Base-by-base conservation (phyloP, 2,329 filamentous ascomycete genomes). In the Sordariomycetes sp. region DNA sequence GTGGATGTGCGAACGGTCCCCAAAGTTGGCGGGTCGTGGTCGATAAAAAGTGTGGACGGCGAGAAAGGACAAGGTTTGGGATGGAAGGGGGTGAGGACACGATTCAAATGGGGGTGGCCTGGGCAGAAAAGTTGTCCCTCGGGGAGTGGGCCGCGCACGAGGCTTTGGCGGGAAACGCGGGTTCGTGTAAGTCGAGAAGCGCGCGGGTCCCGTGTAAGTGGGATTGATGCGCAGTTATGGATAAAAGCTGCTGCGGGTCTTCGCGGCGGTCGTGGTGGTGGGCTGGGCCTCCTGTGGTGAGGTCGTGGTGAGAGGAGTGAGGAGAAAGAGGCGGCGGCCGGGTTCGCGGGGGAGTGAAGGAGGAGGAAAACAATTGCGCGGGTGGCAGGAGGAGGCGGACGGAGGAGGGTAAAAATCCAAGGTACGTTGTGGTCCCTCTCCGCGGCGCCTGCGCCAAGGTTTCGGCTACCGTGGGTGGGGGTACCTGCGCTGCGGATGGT, bases 361-460 rank as follows among this genome's bases (percentile, higher is more conserved):
- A 52, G 32, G 55, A 51, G 28, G 55, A 56, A 56, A 56, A 56
- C 55, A 56, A 56, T 52, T 48, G 55, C 35, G 45, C 45, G 55
- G 48, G 55, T 52, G 25, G 51, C 51, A 34, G 50, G 45, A 52
- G 51, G 51, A 52, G 51, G 51, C 51, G 28, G 51, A 52, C 25
- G 24, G 51, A 34, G 51, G 28, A 56, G 55, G 45, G 50, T 48
- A 52, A 39, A 48, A 52, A 51, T 51, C 35, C 20, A 42, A 56
- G 55, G 45, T 25, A 32, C 42, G 53, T 28, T 39, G 34, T 35
- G 34, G 52, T 54, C 10, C 34, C 52, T 39, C 24, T 22, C 51
- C 51, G 51, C n/a, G 32, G 15, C 36, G 3, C 36, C 36, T 39
- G 36, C 45, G 45, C 45, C 24, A 50, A 45, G 20, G 45, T 22